Conservation (phyloP, 768 basidiomycete genomes). For the Trametes punicea region DNA sequence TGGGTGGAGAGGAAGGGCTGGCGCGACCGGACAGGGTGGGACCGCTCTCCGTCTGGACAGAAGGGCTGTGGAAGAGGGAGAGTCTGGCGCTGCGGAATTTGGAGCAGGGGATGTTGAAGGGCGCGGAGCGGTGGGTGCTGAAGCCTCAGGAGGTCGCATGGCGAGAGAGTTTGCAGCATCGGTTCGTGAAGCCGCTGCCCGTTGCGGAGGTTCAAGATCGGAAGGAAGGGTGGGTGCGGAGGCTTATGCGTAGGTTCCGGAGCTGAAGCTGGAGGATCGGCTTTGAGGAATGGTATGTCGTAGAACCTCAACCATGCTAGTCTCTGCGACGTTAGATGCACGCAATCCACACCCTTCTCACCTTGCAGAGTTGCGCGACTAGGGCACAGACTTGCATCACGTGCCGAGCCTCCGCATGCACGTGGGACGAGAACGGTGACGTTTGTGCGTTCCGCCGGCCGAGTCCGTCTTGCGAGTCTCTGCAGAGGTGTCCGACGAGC, state of each 20-base stretch:
- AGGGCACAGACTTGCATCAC: no score
- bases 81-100: slow-evolving; percentile 56
- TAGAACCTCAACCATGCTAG: no score
- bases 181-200: slow-evolving; percentile 14
- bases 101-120: slow-evolving; percentile 49
- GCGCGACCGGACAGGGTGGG: slow-evolving; percentile 29
- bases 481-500: no score
- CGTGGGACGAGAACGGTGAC: no score
- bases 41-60: slow-evolving; percentile 69
- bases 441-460: no score
- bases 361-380: no score
- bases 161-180: slow-evolving; percentile 9
- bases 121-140: slow-evolving; percentile 40
- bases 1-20: neutral
- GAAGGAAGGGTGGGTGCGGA: slow-evolving; percentile 11
- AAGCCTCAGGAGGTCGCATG: slow-evolving; percentile 12
- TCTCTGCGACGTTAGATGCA: no score
- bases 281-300: no score
- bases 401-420: no score
- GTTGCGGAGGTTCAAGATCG: neutral
- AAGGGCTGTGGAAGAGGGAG: slow-evolving; percentile 66
- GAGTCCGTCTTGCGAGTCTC: no score
- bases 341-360: no score
- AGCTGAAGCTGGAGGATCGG: neutral
- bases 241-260: slow-evolving; percentile 5